Evolutionary conservation across 2,329 filamentous ascomycete genomes (phyloP), one percentile per base, ranked within the genome.

Genomic region (Rhinocladiella similis): DNA sequence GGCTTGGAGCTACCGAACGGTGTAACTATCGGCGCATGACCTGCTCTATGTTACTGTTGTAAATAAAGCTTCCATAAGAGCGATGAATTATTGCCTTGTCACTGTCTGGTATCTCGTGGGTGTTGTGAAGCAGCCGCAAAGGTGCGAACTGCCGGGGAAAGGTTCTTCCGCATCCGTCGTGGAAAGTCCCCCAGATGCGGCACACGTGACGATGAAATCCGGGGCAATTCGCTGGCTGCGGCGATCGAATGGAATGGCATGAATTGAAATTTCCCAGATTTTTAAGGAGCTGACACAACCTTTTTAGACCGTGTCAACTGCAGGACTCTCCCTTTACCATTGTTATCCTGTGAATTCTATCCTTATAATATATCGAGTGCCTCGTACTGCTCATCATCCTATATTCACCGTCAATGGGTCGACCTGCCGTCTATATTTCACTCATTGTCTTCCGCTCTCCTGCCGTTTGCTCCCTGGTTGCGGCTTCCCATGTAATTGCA

Each of bases 1-100:
- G 79, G 79, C 0, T 56, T 81, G 57, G 68, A 77, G 54, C 47
- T 72, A 9, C 68, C 68, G 1, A 72, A 64, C 57, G 69, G 69
- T 33, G 29, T 33, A 9, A 7, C 10, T 33, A 33, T 33, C 29
- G 29, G 29, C 7, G 29, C 29, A 9, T 33, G 29, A 33, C 5
- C 29, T 33, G 6, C 5, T 33, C 6, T 33, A 33, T 33, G 29
- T 33, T 33, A 3, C 10, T 33, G 10, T 33, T 33, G 29, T 33
- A 27, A 27, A 27, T 27, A 27, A 7, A 27, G 25, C 25, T n/a
- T n/a, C n/a, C 25, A 27, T 27, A 27, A 7, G 25, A 27, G 3
- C 7, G 4, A 27, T 27, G 25, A 27, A 27, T 27, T 7, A n/a
- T n/a, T n/a, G n/a, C n/a, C n/a, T n/a, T n/a, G n/a, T n/a, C n/a